A percentile compares a stretch with the other conserved stretches of the same genome.
Evolutionary conservation across 75 land plant species (phyloP).

Genomic region (Pinus albicaulis): DNA sequence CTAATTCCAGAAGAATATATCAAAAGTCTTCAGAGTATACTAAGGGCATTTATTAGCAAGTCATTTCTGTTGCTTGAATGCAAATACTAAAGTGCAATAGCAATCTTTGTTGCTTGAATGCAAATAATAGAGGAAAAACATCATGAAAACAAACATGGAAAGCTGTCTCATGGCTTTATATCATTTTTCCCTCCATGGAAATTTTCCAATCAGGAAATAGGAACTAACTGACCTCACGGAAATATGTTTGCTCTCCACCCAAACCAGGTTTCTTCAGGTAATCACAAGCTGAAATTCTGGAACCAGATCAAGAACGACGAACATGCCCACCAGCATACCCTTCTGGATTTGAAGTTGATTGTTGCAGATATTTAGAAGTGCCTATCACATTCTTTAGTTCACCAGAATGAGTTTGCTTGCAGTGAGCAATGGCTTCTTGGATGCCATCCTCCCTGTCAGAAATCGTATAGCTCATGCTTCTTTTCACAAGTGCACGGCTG

Average conservation of each 20-base stretch:
- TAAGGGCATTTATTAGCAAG: too few relatives aligned
- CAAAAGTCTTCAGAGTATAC: too few relatives aligned
- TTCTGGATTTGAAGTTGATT: not conserved
- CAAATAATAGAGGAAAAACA: too few relatives aligned
- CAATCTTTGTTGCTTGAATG: too few relatives aligned
- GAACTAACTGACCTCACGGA: not conserved
- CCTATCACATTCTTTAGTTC: not conserved
- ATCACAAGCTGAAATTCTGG: not conserved
- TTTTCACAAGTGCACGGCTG: slow-evolving; percentile 16
- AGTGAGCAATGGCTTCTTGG: slow-evolving; percentile 63
- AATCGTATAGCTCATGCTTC: slow-evolving; percentile 25
- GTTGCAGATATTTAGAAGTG: not conserved
- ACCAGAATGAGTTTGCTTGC: slow-evolving; percentile 32
- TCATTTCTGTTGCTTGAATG: too few relatives aligned
- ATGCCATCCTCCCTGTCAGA: slow-evolving; percentile 41
- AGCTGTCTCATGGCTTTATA: too few relatives aligned
- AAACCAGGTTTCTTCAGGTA: not conserved
- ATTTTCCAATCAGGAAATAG: too few relatives aligned
- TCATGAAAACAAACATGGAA: too few relatives aligned
- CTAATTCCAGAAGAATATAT: too few relatives aligned
- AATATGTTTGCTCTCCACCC: not conserved
- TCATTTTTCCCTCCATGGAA: too few relatives aligned
- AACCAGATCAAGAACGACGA: not conserved
- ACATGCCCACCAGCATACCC: not conserved
- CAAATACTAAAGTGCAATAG: too few relatives aligned